phyloP scores from a whole-genome alignment of 805 yeast species.

The Zygotorulaspora sp. region DNA sequence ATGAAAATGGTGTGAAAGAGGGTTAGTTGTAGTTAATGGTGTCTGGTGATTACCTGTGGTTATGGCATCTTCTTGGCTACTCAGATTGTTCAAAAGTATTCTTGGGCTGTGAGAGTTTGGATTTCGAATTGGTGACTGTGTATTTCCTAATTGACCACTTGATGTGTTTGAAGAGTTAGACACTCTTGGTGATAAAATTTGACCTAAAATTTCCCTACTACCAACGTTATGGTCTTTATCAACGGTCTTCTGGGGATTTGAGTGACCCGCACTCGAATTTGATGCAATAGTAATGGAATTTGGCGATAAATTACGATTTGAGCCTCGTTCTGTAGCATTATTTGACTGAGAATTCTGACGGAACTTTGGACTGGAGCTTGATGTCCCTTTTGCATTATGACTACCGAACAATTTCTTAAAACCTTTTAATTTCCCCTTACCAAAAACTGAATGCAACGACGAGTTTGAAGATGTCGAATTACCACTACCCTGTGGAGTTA shows the following conservation, averaged over 20 bases:
- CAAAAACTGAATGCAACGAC: constrained; percentile 11
- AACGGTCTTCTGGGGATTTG: constrained; percentile 1
- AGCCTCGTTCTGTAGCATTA: background rate
- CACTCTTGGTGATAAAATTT: constrained; percentile 8
- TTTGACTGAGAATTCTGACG: background rate
- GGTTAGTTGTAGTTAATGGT: constrained; percentile 10
- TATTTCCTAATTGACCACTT: background rate
- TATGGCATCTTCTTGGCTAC: constrained; percentile 1
- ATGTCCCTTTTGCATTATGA: background rate
- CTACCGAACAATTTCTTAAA: constrained; percentile 13
- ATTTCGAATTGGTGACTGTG: constrained; percentile 3
- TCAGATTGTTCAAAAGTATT: constrained; percentile 1
- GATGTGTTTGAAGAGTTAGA: constrained; percentile 9
- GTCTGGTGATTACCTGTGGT: constrained; percentile 5
- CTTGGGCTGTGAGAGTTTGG: background rate
- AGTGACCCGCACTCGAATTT: constrained; percentile 8
- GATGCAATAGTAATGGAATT: background rate
- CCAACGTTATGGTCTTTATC: constrained; percentile 6
- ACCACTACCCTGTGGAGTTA: constrained; percentile 9
- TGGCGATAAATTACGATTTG: background rate
- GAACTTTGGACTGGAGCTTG: constrained; percentile 3
- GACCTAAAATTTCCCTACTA: constrained; percentile 11
- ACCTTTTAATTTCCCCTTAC: constrained; percentile 11
- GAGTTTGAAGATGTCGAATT: constrained; percentile 12
- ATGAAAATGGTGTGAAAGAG: constrained; percentile 16